phyloP scores from a whole-genome alignment of 1,139 yeast species.

The Protomyces gravidus region DNA sequence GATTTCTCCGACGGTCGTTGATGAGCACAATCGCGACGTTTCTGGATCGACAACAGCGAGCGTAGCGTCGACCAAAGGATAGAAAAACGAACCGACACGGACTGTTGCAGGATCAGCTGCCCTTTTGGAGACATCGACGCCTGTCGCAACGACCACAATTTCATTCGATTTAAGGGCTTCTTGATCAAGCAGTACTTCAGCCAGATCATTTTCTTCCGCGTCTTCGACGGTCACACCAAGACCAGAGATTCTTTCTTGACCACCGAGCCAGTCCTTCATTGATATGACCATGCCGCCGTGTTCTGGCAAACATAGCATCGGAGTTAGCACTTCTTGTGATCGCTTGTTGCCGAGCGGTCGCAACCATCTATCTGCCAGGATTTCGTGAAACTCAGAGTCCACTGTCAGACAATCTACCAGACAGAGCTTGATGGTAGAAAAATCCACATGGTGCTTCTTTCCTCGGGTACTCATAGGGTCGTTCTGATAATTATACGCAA shows the following conservation, averaged over 20 bases:
- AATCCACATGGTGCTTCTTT: slow-evolving; percentile 71
- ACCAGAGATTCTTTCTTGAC: slow-evolving; percentile 53
- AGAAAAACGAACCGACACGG: slow-evolving; percentile 88
- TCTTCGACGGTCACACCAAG: slow-evolving; percentile 39
- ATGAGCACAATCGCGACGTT: slow-evolving; percentile 60
- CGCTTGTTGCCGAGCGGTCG: slow-evolving; percentile 81
- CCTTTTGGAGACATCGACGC: slow-evolving; percentile 42
- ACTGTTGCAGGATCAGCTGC: slow-evolving; percentile 45
- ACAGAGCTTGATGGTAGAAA: slow-evolving; percentile 81
- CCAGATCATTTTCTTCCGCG: slow-evolving; percentile 43
- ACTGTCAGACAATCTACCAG: slow-evolving; percentile 85
- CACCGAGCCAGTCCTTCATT: slow-evolving; percentile 83
- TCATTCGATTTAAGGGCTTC: slow-evolving; percentile 74
- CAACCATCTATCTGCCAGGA: slow-evolving; percentile 85
- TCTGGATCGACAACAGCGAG: slow-evolving; percentile 94
- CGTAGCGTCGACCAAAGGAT: slow-evolving; percentile 89
- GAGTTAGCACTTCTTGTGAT: slow-evolving; percentile 77
- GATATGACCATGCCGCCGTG: slow-evolving; percentile 96
- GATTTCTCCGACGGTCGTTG: slow-evolving; percentile 87
- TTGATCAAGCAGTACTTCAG: slow-evolving; percentile 75
- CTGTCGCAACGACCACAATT: slow-evolving; percentile 59
- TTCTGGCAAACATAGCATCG: slow-evolving; percentile 81
- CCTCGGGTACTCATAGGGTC: slow-evolving; percentile 82
- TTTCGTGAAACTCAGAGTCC: slow-evolving; percentile 89
- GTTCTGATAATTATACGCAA: slow-evolving; percentile 86